phyloP scores from a whole-genome alignment of 768 basidiomycete genomes.

The Pleurotus platypus region DNA sequence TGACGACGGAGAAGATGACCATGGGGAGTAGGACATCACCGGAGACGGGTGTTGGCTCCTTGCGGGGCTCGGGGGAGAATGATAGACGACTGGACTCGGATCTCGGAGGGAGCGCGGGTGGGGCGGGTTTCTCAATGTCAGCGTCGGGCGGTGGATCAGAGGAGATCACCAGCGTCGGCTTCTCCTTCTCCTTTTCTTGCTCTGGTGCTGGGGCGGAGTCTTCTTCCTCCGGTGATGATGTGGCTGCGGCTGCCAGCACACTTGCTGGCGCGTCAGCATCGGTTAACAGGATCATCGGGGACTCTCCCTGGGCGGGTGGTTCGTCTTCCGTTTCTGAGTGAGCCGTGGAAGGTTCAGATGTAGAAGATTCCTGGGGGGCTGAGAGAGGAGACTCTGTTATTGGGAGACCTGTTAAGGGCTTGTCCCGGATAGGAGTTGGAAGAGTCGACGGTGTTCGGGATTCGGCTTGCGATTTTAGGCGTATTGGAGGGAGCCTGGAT shows the following conservation, averaged over 20 bases:
- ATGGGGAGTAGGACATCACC: constrained; percentile 91
- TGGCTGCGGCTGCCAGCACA: neutral
- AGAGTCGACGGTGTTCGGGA: constrained; percentile 13
- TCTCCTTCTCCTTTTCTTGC: neutral
- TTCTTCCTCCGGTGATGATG: too few species aligned
- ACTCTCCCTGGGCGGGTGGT: neutral
- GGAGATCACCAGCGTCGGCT: neutral
- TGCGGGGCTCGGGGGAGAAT: constrained; percentile 14
- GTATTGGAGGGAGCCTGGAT: constrained; percentile 67
- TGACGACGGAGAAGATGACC: constrained; percentile 92
- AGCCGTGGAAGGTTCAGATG: neutral
- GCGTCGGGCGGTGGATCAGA: too few species aligned
- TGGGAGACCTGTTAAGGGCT: constrained; percentile 7
- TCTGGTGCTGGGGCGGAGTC: neutral
- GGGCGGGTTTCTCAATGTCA: neutral
- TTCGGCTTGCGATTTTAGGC: constrained; percentile 63
- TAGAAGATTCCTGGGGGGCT: constrained; percentile 11
- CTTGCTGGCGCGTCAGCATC: neutral
- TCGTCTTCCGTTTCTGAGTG: constrained; percentile 1
- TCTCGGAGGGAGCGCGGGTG: constrained; percentile 8
- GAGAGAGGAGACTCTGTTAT: constrained; percentile 11
- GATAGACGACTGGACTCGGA: constrained; percentile 14
- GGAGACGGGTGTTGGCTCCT: constrained; percentile 53
- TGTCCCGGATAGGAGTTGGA: neutral
- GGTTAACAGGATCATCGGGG: neutral